phyloP scores from a whole-genome alignment of 495 filamentous ascomycete genomes.

The Daldinia grandis region DNA sequence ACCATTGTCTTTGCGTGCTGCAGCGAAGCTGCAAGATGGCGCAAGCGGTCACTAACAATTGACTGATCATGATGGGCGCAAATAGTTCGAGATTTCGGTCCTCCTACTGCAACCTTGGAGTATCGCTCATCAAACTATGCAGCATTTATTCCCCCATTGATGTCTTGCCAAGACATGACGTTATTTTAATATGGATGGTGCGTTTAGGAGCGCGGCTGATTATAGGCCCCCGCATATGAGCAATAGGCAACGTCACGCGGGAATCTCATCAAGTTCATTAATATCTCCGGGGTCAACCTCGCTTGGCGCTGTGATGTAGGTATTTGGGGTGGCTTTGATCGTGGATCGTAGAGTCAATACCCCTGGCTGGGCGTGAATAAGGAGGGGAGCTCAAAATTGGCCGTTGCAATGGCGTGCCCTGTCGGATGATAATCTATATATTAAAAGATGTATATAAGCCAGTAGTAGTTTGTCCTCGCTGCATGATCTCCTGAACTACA shows the following conservation, averaged over 20 bases:
- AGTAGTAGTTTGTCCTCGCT: background rate
- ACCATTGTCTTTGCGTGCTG: slow-evolving; percentile 11
- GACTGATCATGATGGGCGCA: slow-evolving; percentile 1
- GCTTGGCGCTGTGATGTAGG: slow-evolving; percentile 9
- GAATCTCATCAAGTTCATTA: slow-evolving; percentile 29
- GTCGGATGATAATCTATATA: slow-evolving; percentile 10
- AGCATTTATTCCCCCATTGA: slow-evolving; percentile 21
- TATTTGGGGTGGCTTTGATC: background rate
- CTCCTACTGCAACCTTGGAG: slow-evolving; percentile 10
- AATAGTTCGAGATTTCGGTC: slow-evolving; percentile 13
- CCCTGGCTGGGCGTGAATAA: slow-evolving; percentile 5
- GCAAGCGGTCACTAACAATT: slow-evolving; percentile 21
- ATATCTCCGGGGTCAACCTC: slow-evolving; percentile 15
- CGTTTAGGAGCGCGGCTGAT: slow-evolving; percentile 28
- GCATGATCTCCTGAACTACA: background rate
- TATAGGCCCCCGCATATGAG: slow-evolving; percentile 37
- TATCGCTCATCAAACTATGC: slow-evolving; percentile 24
- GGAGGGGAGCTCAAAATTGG: slow-evolving; percentile 3
- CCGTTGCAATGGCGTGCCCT: slow-evolving; percentile 8
- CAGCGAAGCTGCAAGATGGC: slow-evolving; percentile 20
- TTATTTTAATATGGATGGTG: slow-evolving; percentile 47
- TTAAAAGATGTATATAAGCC: slow-evolving; percentile 18
- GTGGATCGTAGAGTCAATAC: background rate
- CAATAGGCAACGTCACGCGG: slow-evolving; percentile 23
- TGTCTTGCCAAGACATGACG: slow-evolving; percentile 43